Percentiles rank a stretch among this genome's conserved stretches.
Evolutionary conservation across 768 basidiomycete genomes (phyloP).

Genomic region (Lactarius sp.): DNA sequence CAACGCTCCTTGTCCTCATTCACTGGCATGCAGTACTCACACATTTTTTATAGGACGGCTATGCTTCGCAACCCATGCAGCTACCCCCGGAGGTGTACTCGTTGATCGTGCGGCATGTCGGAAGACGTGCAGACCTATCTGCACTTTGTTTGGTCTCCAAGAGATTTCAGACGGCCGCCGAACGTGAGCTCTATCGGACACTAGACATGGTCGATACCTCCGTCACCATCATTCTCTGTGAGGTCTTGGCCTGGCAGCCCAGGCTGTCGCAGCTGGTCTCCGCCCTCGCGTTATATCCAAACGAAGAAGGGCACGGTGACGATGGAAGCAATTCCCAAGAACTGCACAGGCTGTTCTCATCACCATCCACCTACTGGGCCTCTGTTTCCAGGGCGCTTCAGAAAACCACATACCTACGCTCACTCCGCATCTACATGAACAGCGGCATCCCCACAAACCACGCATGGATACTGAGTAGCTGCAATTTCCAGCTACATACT

Average conservation of each 20-base stretch:
- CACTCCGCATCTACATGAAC: constrained; percentile 46
- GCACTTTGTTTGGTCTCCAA: constrained; percentile 55
- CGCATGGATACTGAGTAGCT: constrained; percentile 39
- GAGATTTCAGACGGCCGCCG: constrained; percentile 49
- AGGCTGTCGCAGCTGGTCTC: constrained; percentile 51
- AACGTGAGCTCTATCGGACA: constrained; percentile 56
- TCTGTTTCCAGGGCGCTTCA: constrained; percentile 46
- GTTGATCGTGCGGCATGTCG: constrained; percentile 50
- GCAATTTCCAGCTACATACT: constrained; percentile 49
- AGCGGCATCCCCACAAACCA: constrained; percentile 28
- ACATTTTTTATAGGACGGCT: constrained; percentile 1
- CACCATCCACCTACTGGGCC: constrained; percentile 45
- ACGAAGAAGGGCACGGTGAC: constrained; percentile 29
- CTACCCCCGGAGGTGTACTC: constrained; percentile 55
- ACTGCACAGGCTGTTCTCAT: constrained; percentile 24
- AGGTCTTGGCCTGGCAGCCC: constrained; percentile 40
- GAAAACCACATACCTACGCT: constrained; percentile 43
- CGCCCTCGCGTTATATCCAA: constrained; percentile 47
- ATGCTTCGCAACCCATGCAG: constrained; percentile 40
- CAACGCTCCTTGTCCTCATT: not conserved
- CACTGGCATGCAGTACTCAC: not conserved
- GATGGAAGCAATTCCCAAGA: constrained; percentile 25
- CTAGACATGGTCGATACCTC: constrained; percentile 42
- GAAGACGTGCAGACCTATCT: constrained; percentile 49
- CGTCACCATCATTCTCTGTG: constrained; percentile 43